A percentile compares a stretch with the other conserved stretches of the same genome.
Evolutionary conservation across 2,329 filamentous ascomycete genomes (phyloP).

Genomic region (Phoma herbarum): DNA sequence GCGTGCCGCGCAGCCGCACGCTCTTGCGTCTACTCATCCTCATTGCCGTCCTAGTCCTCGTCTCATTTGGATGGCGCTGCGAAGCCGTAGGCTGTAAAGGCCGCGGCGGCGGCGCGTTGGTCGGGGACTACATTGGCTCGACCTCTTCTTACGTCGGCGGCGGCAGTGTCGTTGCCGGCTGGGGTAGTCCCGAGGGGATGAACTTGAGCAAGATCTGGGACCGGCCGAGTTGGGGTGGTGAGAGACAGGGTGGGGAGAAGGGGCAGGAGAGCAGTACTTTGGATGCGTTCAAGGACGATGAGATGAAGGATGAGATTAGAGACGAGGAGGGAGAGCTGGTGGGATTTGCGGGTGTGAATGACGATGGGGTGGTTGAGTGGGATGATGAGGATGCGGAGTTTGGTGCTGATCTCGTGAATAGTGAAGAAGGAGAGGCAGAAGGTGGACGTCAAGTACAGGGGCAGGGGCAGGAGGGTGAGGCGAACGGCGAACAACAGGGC

Average conservation of each 20-base stretch:
- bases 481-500: background rate
- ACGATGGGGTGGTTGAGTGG: background rate
- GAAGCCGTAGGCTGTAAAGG: constrained; percentile 8
- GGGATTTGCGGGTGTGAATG: background rate
- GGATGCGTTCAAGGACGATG: background rate
- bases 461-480: background rate
- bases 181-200: background rate
- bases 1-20: background rate
- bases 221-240: constrained; percentile 6
- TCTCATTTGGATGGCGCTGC: constrained; percentile 12
- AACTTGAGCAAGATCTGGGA: constrained; percentile 4
- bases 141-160: background rate
- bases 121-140: background rate
- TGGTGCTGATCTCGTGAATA: too few relatives aligned
- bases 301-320: background rate
- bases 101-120: constrained; percentile 2
- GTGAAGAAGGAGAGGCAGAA: background rate
- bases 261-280: background rate
- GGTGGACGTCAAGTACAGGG: background rate
- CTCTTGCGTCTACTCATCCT: background rate
- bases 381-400: constrained; percentile 5
- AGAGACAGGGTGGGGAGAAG: background rate
- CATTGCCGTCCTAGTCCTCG: background rate
- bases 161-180: constrained; percentile 5
- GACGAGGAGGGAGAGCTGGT: constrained; percentile 7